Base-by-base conservation (phyloP, 805 yeast species). In the Schizosaccharomyces octosporus region DNA sequence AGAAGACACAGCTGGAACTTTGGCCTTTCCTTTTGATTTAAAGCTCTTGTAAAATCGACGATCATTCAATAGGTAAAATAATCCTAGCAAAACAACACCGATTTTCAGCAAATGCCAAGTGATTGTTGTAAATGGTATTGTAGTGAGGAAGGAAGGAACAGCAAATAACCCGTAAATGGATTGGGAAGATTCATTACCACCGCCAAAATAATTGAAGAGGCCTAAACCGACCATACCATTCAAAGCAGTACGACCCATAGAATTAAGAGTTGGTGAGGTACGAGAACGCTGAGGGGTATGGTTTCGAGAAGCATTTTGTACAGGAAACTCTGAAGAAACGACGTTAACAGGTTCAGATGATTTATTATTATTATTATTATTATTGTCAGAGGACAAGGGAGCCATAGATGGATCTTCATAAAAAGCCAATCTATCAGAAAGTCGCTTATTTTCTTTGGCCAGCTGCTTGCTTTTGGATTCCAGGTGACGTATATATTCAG, bases 401-500 rank as follows among this genome's bases (percentile, higher is more conserved):
- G 45, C 59, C 41, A 66, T 64, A 31, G 61, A 41, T 42, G 62
- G 55, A 36, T 65, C 64, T 41, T 66, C 67, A 27, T 74, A 68
- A 60, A 84, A 71, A 61, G 78, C 78, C 48, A 76, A 73, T 62
- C 81, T 74, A 24, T 51, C 57, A 19, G 31, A 29, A 21, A 51
- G 57, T 69, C 85, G 87, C 57, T 51, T 51, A 11, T 51, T 51
- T 19, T 21, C 32, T 29, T 24, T 51, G 36, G 64, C 68, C 66
- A 85, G 72, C 43, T 72, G 69, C 2, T 70, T 69, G 66, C 84
- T 84, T 64, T 82, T 79, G 62, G 72, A 69, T 69, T 86, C 88
- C 65, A 85, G 72, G 69, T 85, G 88, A 67, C 77, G 75, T 67
- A 85, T 85, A 69, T 85, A 86, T 71, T 85, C 94, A 0, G 86